Base-by-base conservation (phyloP, 116 monocot genomes). In the Zostera marina region DNA sequence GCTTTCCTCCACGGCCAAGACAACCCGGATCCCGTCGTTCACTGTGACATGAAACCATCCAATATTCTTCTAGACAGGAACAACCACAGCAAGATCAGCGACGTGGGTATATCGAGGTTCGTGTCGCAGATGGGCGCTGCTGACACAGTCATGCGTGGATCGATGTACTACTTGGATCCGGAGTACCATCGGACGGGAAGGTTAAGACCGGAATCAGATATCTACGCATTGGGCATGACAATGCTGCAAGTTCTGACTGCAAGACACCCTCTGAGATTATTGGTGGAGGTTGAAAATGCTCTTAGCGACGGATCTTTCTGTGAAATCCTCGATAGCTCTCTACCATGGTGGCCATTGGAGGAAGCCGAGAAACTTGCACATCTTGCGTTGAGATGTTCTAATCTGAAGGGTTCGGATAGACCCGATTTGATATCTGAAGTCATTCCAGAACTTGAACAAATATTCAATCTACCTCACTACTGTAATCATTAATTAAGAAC, bases 141-240 rank as follows among this genome's bases (percentile, higher is more conserved):
- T 66, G 96, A 96, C 17, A 88, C 85, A 9, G 9, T 75, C 52
- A 46, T 96, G 47, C 72, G 77, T 55, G 89, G 94, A 63, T 88
- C 94, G 40, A 23, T 85, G 13, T 68, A 60, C 68, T 88, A 96
- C 51, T 77, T 96, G 75, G 94, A 96, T 61, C 89, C 94, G 25
- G 94, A 96, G 47, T 96, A 96, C 60, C 90, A 85, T n/a, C 57
- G 80, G 42, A 88, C 89, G 11, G 85, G 90, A n/a, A 88, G 82
- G 1, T 3, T 98, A 24, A 74, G 85, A 1, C 85, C 90, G 1
- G 83, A 85, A 61, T 98, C 85, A 0, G 96, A 98, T 69, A 38
- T 89, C 10, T 98, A 82, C 57, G 85, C 90, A 38, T 77, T 85
- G 47, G 94, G 94, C 7, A 72, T 96, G n/a, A 77, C 85, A 22